Evolutionary conservation across 371 early-diverging fungal genomes (phyloP), one percentile per base, ranked within the genome.

Genomic region (Haplosporangium sp.): DNA sequence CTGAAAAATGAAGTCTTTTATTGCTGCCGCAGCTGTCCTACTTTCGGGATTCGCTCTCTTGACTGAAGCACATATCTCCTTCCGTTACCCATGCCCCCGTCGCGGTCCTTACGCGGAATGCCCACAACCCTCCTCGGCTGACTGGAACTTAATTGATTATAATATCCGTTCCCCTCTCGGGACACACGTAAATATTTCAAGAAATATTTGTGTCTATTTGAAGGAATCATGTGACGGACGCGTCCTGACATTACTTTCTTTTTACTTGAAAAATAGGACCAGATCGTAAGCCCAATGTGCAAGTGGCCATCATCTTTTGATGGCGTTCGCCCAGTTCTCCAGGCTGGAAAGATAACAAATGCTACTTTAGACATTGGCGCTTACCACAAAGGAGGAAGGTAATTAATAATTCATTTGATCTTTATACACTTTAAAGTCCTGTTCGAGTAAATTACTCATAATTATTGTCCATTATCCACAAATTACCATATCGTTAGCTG

Each of bases 31-130:
- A n/a, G n/a, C 67, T n/a, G 63, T 74, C 61, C 59, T 71, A 44
- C 65, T 74, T 42, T 64, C 74, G 0, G 74, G 71, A 52, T 68
- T 74, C 62, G 71, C 81, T 2, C 65, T 74, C 48, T 34, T 74
- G 44, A 15, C 81, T 1, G 81, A 74, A 35, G 81, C 81, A 7
- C 81, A 81, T 58, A 71, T 81, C 61, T 74, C 75, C 17, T 75
- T 81, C 75, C 74, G 75, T 8, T 68, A 64, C 63, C 81, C 81
- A 4, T 81, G 81, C 66, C 81, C 81, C 35, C 81, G 81, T 44
- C 81, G 81, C 55, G 81, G 66, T 1, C 11, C 81, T 34, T 81
- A 71, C 67, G 20, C 20, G 20, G 81, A 81, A 19, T 81, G 81
- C 69, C 81, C 81, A 1, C 74, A 71, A 40, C 77, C 77, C 40